Percentiles rank a stretch among this genome's conserved stretches.
phyloP scores from a whole-genome alignment of 495 filamentous ascomycete species.

The Hyphodiscus hymeniophilus region DNA sequence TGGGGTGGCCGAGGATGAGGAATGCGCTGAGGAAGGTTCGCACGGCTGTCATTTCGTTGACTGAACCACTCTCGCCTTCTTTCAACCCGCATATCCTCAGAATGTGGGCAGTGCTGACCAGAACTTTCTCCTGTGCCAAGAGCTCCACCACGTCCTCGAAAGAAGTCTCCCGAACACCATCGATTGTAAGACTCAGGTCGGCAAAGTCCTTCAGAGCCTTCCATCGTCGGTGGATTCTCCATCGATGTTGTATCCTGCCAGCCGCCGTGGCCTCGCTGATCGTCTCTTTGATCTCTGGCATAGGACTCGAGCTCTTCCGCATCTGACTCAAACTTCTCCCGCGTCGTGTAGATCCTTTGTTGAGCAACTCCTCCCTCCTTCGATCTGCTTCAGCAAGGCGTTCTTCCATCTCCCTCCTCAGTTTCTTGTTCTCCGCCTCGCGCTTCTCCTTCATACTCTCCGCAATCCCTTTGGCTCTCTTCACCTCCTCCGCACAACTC shows the following conservation, averaged over 20 bases:
- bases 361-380: slow-evolving; percentile 51
- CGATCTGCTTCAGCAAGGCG: slow-evolving; percentile 81
- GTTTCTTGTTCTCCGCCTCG: slow-evolving; percentile 71
- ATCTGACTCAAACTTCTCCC: slow-evolving; percentile 37
- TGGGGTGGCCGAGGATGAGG: slow-evolving; percentile 85
- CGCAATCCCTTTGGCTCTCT: slow-evolving; percentile 84
- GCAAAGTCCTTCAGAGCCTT: slow-evolving; percentile 57
- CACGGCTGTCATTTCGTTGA: slow-evolving; percentile 69
- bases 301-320: slow-evolving; percentile 35
- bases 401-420: slow-evolving; percentile 75
- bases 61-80: slow-evolving; percentile 57
- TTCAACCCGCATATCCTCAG: slow-evolving; percentile 71
- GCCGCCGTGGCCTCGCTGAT: slow-evolving; percentile 62
- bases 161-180: slow-evolving; percentile 59
- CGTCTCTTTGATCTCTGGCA: slow-evolving; percentile 47
- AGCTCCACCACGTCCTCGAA: slow-evolving; percentile 78
- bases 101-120: slow-evolving; percentile 60
- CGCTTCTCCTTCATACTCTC: slow-evolving; percentile 87
- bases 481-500: slow-evolving; percentile 90
- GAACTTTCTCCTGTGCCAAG: slow-evolving; percentile 66
- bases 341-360: slow-evolving; percentile 42
- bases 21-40: slow-evolving; percentile 90
- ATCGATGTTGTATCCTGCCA: slow-evolving; percentile 65
- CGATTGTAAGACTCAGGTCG: slow-evolving; percentile 63
- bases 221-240: slow-evolving; percentile 55